Conservation (phyloP, 2,329 filamentous ascomycete species). For the Tothia fuscella region DNA sequence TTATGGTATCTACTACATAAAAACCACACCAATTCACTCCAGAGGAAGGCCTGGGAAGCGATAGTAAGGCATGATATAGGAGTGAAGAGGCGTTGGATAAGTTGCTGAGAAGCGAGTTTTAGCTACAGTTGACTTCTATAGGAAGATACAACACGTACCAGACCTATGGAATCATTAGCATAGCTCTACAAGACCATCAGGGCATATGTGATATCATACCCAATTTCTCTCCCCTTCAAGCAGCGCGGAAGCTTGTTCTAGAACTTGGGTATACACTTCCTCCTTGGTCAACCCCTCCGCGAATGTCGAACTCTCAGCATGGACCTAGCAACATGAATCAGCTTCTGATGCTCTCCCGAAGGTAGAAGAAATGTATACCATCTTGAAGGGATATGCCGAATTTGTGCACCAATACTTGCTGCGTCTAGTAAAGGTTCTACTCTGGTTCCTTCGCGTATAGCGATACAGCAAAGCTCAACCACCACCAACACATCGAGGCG, state of each 20-base stretch:
- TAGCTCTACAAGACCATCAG: no score
- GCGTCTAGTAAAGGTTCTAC: no score
- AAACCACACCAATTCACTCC: slow-evolving; percentile 75
- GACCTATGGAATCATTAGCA: not conserved
- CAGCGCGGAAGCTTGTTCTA: slow-evolving; percentile 57
- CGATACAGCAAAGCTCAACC: no score
- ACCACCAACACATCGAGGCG: no score
- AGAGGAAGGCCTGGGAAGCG: slow-evolving; percentile 51
- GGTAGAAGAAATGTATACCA: slow-evolving; percentile 3
- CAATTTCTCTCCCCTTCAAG: slow-evolving; percentile 67
- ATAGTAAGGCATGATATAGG: slow-evolving; percentile 70
- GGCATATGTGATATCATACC: slow-evolving; percentile 37
- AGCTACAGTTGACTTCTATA: slow-evolving; percentile 4
- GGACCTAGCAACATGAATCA: slow-evolving; percentile 37
- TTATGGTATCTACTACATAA: slow-evolving; percentile 50
- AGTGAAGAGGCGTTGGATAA: slow-evolving; percentile 64
- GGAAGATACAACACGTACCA: slow-evolving; percentile 12
- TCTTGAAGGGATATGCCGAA: not conserved
- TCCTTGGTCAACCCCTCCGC: slow-evolving; percentile 52
- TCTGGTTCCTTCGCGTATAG: no score
- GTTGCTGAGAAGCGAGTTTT: slow-evolving; percentile 44
- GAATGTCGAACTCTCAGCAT: slow-evolving; percentile 71
- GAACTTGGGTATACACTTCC: slow-evolving; percentile 61
- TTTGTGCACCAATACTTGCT: no score
- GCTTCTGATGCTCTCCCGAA: not conserved